Conservation (phyloP, 148 eudicot genomes). For the Chenopodium berlandieri region DNA sequence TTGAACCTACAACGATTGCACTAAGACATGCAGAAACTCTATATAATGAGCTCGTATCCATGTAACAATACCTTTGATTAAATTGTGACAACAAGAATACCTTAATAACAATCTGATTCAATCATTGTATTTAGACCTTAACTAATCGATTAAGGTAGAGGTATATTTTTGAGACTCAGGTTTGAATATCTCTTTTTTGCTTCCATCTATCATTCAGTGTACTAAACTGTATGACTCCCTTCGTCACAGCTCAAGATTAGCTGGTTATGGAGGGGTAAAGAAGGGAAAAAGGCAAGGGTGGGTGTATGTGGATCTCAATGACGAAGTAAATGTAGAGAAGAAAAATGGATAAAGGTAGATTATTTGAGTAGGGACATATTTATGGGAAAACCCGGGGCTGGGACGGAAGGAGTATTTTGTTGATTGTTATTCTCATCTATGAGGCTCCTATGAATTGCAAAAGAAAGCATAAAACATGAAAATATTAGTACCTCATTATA, state of each 20-base stretch:
- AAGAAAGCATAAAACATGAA: background rate
- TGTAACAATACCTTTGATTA: background rate
- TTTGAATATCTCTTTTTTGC: background rate
- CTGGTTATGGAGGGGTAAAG: too few species aligned
- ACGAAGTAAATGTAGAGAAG: too few species aligned
- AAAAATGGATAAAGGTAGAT: background rate
- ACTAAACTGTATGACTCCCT: too few species aligned
- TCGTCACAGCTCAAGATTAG: too few species aligned
- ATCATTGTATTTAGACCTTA: background rate
- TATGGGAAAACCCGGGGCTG: too few species aligned
- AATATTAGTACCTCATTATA: conserved; percentile 47
- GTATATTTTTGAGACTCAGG: background rate
- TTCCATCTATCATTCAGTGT: too few species aligned
- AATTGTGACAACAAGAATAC: background rate
- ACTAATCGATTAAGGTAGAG: background rate
- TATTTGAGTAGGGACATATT: background rate
- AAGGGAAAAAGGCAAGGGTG: too few species aligned
- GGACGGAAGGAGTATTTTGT: background rate
- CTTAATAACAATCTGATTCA: background rate
- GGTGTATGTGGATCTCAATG: too few species aligned
- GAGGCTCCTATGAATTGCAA: background rate
- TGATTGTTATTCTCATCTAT: background rate
- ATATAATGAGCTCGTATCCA: background rate
- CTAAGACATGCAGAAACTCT: background rate
- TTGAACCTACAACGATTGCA: background rate